These are phyloP conservation scores for Erythrophleum ivorense DNA, from an alignment of 331 rosid genomes.

Conservation along the genomic window DNA sequence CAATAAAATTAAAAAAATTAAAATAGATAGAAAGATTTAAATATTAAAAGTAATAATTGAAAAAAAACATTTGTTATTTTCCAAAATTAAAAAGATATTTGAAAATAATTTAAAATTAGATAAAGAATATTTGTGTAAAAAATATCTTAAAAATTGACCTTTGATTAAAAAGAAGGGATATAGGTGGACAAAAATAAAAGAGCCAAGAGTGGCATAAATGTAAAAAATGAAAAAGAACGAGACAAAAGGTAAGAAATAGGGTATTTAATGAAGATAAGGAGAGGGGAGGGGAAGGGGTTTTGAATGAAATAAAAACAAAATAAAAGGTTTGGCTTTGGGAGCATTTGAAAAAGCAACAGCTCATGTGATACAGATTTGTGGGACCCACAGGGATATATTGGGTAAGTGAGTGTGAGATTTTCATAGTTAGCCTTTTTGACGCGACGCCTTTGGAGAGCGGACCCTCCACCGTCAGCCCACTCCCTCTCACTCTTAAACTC, in stretches of 20 bases:
- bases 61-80: too few species aligned
- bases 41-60: too few species aligned
- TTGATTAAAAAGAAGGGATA: too few species aligned
- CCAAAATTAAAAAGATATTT: too few species aligned
- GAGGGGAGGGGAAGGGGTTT: neutral
- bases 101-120: too few species aligned
- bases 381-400: slow-evolving; percentile 51
- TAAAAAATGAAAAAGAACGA: neutral
- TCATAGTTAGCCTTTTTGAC: slow-evolving; percentile 61
- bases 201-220: neutral
- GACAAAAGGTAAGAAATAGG: neutral
- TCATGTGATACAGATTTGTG: slow-evolving; percentile 61
- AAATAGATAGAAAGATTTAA: too few species aligned
- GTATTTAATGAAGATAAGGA: neutral
- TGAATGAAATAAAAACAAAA: neutral
- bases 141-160: too few species aligned
- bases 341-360: too few species aligned
- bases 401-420: slow-evolving; percentile 23
- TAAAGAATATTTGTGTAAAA: too few species aligned
- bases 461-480: slow-evolving; percentile 42
- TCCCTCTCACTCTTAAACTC: slow-evolving; percentile 3
- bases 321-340: neutral
- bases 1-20: too few species aligned
- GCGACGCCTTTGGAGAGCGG: slow-evolving; percentile 40
- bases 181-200: too few species aligned